Percentiles rank a stretch among this genome's conserved stretches.
phyloP scores from a whole-genome alignment of 2,329 filamentous ascomycete genomes.

The Claviceps quebecensis region DNA sequence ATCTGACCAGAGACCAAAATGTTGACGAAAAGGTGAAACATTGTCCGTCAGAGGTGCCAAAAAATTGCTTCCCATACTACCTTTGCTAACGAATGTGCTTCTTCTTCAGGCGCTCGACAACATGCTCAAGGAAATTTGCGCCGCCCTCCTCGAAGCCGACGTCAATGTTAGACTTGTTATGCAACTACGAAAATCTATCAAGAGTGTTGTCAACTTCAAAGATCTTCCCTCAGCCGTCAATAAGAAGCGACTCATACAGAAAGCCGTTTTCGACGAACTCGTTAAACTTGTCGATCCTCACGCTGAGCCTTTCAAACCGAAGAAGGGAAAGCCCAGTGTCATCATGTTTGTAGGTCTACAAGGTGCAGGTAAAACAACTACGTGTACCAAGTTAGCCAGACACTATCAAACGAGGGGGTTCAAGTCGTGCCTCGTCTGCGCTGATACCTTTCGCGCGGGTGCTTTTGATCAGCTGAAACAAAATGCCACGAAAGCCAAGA shows the following conservation, averaged over 20 bases:
- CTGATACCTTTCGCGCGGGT: slow-evolving; percentile 95
- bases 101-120: slow-evolving; percentile 67
- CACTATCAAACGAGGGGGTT: slow-evolving; percentile 93
- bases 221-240: slow-evolving; percentile 83
- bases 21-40: slow-evolving; percentile 81
- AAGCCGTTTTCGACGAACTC: slow-evolving; percentile 92
- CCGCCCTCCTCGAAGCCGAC: slow-evolving; percentile 89
- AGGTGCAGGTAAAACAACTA: slow-evolving; percentile 94
- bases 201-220: slow-evolving; percentile 82
- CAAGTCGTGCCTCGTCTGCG: slow-evolving; percentile 86
- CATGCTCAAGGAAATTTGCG: slow-evolving; percentile 97
- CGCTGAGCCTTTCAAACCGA: slow-evolving; percentile 87
- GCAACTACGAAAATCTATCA: slow-evolving; percentile 85
- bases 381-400: slow-evolving; percentile 89
- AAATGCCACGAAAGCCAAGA: slow-evolving; percentile 97
- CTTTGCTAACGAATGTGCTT: neutral
- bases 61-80: neutral
- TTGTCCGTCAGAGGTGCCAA: neutral
- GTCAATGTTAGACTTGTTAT: slow-evolving; percentile 92
- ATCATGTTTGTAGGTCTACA: slow-evolving; percentile 99
- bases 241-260: slow-evolving; percentile 97
- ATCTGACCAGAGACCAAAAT: slow-evolving; percentile 82
- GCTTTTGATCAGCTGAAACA: slow-evolving; percentile 98
- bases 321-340: slow-evolving; percentile 90
- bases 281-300: slow-evolving; percentile 93